These are phyloP conservation scores for Solanum chacoense DNA, from an alignment of 305 asterid genomes.

Conservation along the genomic window DNA sequence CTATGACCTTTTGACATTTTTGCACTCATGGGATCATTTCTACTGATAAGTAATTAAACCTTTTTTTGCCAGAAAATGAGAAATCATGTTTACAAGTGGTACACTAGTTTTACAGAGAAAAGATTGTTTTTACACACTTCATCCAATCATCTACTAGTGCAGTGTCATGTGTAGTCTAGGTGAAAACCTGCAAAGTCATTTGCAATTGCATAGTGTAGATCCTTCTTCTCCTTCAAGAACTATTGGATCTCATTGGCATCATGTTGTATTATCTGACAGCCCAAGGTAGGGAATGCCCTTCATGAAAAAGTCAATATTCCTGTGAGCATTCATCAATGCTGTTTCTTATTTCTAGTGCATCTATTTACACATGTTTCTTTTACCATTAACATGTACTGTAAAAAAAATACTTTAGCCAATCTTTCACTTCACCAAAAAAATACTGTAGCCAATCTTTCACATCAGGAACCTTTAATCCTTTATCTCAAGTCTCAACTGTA, in stretches of 20 bases:
- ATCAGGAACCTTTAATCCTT: neutral
- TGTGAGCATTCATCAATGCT: neutral
- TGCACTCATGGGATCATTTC: neutral
- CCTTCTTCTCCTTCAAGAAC: neutral
- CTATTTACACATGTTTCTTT: neutral
- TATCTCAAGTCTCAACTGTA: neutral
- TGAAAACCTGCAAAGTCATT: neutral
- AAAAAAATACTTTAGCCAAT: neutral
- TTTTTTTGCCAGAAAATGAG: neutral
- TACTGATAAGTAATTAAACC: neutral
- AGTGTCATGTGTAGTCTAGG: neutral
- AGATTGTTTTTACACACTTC: neutral
- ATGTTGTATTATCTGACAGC: neutral
- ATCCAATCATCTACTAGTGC: neutral
- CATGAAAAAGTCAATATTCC: neutral
- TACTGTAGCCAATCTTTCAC: neutral
- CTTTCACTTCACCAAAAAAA: neutral
- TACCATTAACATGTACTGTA: neutral
- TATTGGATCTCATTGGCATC: neutral
- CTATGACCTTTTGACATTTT: neutral
- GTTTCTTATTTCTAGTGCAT: neutral
- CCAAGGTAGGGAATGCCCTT: neutral
- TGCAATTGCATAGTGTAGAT: neutral
- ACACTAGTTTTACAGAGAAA: neutral
- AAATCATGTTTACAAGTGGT: neutral